A percentile compares a stretch with the other conserved stretches of the same genome.
Evolutionary conservation across 345 rosid species (phyloP).

Genomic region (Mallotus nudiflorus): DNA sequence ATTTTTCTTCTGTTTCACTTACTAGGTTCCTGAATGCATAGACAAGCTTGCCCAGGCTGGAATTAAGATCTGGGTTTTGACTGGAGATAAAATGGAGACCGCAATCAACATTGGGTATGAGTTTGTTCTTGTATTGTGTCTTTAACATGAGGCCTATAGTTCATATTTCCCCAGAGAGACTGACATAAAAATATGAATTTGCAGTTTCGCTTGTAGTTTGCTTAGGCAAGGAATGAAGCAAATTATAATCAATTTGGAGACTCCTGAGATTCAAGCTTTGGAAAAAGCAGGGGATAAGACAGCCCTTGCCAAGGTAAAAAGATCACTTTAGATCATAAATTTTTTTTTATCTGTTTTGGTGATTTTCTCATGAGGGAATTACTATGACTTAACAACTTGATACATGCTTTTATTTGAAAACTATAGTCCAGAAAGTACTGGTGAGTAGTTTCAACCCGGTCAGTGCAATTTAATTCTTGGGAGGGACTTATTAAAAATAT

Average conservation of each 20-base stretch:
- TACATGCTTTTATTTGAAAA: background rate
- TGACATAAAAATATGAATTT: slow-evolving; percentile 28
- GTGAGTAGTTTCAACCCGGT: background rate
- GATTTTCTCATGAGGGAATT: slow-evolving; percentile 3
- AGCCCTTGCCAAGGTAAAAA: slow-evolving; percentile 60
- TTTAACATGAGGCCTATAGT: background rate
- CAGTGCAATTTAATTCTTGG: background rate
- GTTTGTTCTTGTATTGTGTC: slow-evolving; percentile 1
- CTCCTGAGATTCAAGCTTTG: slow-evolving; percentile 58
- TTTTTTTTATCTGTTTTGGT: background rate
- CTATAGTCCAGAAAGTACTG: background rate
- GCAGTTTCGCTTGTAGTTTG: slow-evolving; percentile 91
- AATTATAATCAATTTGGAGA: slow-evolving; percentile 73
- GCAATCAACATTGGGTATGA: slow-evolving; percentile 94
- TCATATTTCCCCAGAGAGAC: slow-evolving; percentile 9
- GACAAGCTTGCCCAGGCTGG: slow-evolving; percentile 99
- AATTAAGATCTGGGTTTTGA: slow-evolving; percentile 94
- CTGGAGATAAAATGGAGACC: slow-evolving; percentile 99
- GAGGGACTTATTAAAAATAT: background rate
- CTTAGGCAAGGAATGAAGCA: slow-evolving; percentile 97
- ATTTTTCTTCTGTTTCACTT: slow-evolving; percentile 16
- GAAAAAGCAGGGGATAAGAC: slow-evolving; percentile 71
- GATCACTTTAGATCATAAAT: slow-evolving; percentile 7
- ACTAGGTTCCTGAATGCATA: slow-evolving; percentile 89
- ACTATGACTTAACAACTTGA: background rate